Percentiles rank a stretch among this genome's conserved stretches.
These are phyloP conservation scores for Rutstroemia sp. DNA, from an alignment of 2,329 filamentous ascomycete species.

Conservation along the genomic window DNA sequence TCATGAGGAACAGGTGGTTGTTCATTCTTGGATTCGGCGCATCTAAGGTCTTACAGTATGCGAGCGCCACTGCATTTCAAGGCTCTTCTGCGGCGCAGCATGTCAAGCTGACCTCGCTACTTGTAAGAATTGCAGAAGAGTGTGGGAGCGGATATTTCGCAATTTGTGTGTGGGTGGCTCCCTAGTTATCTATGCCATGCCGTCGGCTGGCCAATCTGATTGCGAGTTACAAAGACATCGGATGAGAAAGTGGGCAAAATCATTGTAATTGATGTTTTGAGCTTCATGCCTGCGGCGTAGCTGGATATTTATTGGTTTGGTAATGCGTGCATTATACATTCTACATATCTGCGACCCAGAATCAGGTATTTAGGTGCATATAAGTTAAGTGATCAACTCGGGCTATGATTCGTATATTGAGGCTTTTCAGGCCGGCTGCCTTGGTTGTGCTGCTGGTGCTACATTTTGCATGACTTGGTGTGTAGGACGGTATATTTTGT, in stretches of 20 bases:
- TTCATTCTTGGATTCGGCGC: background rate
- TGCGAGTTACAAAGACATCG: background rate
- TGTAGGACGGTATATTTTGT: no score
- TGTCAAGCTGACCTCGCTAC: conserved; percentile 2
- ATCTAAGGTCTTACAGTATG: background rate
- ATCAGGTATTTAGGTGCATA: no score
- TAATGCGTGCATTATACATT: background rate
- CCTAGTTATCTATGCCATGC: background rate
- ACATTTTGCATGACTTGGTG: background rate
- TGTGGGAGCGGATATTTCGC: background rate
- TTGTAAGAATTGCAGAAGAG: background rate
- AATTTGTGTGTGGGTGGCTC: background rate
- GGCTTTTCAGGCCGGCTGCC: no score
- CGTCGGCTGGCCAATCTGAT: background rate
- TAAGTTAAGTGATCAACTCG: background rate
- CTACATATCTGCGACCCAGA: background rate
- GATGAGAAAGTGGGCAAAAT: background rate
- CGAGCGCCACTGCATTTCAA: background rate
- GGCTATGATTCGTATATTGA: background rate
- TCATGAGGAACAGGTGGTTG: background rate
- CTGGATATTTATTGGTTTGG: background rate
- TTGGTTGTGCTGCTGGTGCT: background rate
- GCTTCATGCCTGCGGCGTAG: background rate
- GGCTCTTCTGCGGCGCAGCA: background rate
- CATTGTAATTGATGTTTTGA: background rate